phyloP scores from a whole-genome alignment of 73 alveolate species.

The Blepharisma stoltei region DNA sequence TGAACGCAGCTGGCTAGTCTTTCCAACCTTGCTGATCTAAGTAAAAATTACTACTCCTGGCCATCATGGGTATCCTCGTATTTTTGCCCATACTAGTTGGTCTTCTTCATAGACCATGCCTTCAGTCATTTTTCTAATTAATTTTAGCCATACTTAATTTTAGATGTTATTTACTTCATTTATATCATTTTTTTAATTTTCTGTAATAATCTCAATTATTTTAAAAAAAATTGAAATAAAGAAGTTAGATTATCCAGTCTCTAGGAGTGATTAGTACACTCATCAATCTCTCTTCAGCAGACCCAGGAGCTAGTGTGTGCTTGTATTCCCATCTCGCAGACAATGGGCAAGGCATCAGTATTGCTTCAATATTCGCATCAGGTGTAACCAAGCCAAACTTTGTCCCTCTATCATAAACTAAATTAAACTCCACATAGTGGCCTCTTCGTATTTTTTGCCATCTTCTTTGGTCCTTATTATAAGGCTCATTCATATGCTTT shows the following conservation, averaged over 20 bases:
- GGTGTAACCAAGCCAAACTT: slow-evolving; percentile 82
- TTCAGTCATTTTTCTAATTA: too few relatives aligned
- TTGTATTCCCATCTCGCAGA: slow-evolving; percentile 71
- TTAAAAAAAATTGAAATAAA: too few relatives aligned
- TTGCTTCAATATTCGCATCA: slow-evolving; percentile 74
- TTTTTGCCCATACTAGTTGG: background rate
- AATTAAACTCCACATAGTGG: slow-evolving; percentile 80
- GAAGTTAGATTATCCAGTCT: slow-evolving; percentile 62
- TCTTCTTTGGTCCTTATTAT: slow-evolving; percentile 50
- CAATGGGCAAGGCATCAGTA: slow-evolving; percentile 79
- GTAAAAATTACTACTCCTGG: background rate
- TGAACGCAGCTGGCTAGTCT: background rate
- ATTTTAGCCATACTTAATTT: too few relatives aligned
- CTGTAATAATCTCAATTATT: too few relatives aligned
- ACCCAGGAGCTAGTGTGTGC: slow-evolving; percentile 53
- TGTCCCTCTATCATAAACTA: slow-evolving; percentile 86
- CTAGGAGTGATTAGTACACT: slow-evolving; percentile 68
- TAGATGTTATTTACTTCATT: too few relatives aligned
- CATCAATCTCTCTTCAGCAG: slow-evolving; percentile 63
- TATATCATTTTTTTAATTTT: too few relatives aligned
- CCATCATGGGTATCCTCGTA: slow-evolving; percentile 8
- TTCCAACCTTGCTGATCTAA: background rate
- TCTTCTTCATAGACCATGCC: too few relatives aligned
- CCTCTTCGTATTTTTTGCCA: slow-evolving; percentile 83
- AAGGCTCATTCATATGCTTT: slow-evolving; percentile 45